phyloP scores from a whole-genome alignment of 495 filamentous ascomycete genomes.

The Hypomontagnella submonticulosa region DNA sequence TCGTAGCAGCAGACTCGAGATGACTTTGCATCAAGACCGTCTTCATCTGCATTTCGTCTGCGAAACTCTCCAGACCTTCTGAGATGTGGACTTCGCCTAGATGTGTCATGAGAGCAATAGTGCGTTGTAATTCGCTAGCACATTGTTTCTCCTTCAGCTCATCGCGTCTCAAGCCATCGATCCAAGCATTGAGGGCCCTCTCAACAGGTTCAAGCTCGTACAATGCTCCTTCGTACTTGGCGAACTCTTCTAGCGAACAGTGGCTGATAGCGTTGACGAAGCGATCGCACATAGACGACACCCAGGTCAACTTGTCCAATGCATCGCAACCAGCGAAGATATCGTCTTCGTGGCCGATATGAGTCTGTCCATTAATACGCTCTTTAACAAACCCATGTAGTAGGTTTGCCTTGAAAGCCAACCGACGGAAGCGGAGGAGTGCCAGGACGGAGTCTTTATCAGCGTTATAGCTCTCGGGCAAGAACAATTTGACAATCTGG shows the following conservation, averaged over 20 bases:
- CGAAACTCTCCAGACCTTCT: constrained; percentile 76
- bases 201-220: constrained; percentile 96
- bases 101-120: constrained; percentile 86
- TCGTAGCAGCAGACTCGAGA: constrained; percentile 78
- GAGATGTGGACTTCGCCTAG: constrained; percentile 83
- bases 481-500: constrained; percentile 84
- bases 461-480: constrained; percentile 84
- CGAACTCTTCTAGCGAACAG: constrained; percentile 81
- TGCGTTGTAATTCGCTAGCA: constrained; percentile 79
- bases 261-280: constrained; percentile 81
- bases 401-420: constrained; percentile 87
- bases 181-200: constrained; percentile 86
- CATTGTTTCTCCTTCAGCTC: constrained; percentile 88
- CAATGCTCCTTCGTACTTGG: constrained; percentile 75
- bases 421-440: constrained; percentile 84
- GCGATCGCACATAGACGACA: constrained; percentile 81
- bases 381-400: constrained; percentile 84
- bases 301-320: constrained; percentile 86
- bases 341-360: constrained; percentile 73
- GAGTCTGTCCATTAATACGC: constrained; percentile 66
- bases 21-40: constrained; percentile 80
- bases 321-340: constrained; percentile 80
- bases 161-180: constrained; percentile 82
- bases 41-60: constrained; percentile 80
- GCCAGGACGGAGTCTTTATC: constrained; percentile 87